phyloP scores from a whole-genome alignment of 352 stramenopile species.

The Globisporangium abappressorium region DNA sequence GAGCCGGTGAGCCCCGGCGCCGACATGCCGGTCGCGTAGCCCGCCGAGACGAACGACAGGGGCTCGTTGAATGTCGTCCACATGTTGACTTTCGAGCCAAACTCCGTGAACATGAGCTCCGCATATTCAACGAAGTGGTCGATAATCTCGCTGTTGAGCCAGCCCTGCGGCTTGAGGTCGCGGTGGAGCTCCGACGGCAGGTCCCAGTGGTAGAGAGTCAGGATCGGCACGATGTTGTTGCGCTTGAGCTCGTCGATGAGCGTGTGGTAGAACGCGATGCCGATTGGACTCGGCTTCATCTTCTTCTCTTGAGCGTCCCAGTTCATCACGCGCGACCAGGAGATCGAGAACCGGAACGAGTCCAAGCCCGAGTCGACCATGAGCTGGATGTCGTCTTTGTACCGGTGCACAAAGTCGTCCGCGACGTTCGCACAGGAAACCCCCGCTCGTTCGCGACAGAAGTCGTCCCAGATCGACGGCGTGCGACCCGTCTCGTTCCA shows the following conservation, averaged over 20 bases:
- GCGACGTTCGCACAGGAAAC: slow-evolving; percentile 85
- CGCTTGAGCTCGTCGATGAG: too few relatives aligned
- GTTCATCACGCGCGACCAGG: slow-evolving; percentile 89
- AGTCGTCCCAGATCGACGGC: slow-evolving; percentile 92
- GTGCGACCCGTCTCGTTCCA: slow-evolving; percentile 77
- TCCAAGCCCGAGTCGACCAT: slow-evolving; percentile 90
- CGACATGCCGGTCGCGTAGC: slow-evolving; percentile 53
- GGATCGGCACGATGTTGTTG: neutral
- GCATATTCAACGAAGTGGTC: slow-evolving; percentile 90
- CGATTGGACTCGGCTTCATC: slow-evolving; percentile 19
- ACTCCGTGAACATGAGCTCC: slow-evolving; percentile 88
- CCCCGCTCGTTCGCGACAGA: slow-evolving; percentile 50
- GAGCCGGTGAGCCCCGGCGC: slow-evolving; percentile 37
- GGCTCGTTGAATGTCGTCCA: slow-evolving; percentile 96
- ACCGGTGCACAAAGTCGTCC: slow-evolving; percentile 92
- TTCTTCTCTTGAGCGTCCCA: slow-evolving; percentile 42
- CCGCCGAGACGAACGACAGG: slow-evolving; percentile 50
- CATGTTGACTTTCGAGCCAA: slow-evolving; percentile 88
- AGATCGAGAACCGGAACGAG: slow-evolving; percentile 92
- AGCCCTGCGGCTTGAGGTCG: slow-evolving; percentile 69
- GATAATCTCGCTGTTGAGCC: slow-evolving; percentile 56
- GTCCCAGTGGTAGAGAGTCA: neutral
- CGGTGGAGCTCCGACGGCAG: slow-evolving; percentile 51
- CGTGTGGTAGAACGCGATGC: neutral
- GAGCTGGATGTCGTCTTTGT: slow-evolving; percentile 86